A percentile compares a stretch with the other conserved stretches of the same genome.
Evolutionary conservation across 305 asterid genomes (phyloP).

Genomic region (Fraxinus latifolia): DNA sequence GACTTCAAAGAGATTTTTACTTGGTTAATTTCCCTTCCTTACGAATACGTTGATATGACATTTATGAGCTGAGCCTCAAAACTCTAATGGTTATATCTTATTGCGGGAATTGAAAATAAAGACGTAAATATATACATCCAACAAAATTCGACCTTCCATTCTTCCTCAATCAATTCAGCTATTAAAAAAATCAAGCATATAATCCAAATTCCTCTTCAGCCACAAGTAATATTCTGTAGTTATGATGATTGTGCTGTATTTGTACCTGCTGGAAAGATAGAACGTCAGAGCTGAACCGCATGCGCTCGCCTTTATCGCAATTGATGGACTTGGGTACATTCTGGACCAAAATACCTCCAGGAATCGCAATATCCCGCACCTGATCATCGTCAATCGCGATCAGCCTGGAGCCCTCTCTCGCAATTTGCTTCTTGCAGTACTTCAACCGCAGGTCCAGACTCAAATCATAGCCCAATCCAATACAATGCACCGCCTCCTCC

Average conservation of each 20-base stretch:
- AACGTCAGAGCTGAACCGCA: slow-evolving; percentile 69
- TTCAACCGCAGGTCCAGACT: slow-evolving; percentile 58
- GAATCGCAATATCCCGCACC: slow-evolving; percentile 63
- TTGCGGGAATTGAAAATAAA: background rate
- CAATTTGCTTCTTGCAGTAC: slow-evolving; percentile 52
- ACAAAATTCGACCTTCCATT: background rate
- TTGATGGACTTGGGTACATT: slow-evolving; percentile 65
- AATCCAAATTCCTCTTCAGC: background rate
- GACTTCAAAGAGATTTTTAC: background rate
- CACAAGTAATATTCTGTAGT: background rate
- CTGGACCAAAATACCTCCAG: slow-evolving; percentile 71
- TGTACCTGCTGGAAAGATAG: slow-evolving; percentile 70
- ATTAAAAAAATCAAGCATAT: background rate
- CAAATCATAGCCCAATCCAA: slow-evolving; percentile 39
- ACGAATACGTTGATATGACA: background rate
- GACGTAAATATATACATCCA: background rate
- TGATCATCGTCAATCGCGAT: slow-evolving; percentile 59
- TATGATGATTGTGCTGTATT: background rate
- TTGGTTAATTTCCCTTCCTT: background rate
- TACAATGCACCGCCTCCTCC: slow-evolving; percentile 31
- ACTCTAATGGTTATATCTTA: background rate
- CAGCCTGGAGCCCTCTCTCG: slow-evolving; percentile 35
- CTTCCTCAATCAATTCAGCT: background rate
- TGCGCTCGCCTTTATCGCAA: slow-evolving; percentile 77
- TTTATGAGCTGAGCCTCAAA: background rate